phyloP scores from a whole-genome alignment of 306 rosid species.

The Quercus ilex region DNA sequence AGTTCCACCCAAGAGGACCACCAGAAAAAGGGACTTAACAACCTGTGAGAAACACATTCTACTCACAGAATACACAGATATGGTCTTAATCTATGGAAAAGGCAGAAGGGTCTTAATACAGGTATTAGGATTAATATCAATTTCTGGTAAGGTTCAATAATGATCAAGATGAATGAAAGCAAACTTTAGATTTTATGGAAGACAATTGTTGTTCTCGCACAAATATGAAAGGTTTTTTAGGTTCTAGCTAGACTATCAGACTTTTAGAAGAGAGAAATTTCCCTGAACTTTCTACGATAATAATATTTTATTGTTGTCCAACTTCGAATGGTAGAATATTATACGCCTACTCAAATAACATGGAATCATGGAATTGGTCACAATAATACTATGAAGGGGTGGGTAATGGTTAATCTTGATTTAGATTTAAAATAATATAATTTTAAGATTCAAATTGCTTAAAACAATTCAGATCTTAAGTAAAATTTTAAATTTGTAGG shows the following conservation, averaged over 20 bases:
- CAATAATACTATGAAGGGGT: too few relatives aligned
- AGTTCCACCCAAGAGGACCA: slow-evolving; percentile 9
- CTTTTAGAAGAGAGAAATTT: background rate
- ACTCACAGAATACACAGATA: too few relatives aligned
- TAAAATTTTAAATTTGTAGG: too few relatives aligned
- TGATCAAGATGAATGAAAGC: background rate
- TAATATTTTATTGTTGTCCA: background rate
- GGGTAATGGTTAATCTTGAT: too few relatives aligned
- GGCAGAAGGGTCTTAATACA: background rate
- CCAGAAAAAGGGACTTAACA: slow-evolving; percentile 3
- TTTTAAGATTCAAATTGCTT: too few relatives aligned
- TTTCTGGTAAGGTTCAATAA: background rate
- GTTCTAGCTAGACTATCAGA: background rate
- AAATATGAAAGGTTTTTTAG: background rate
- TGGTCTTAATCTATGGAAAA: background rate
- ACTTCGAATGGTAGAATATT: too few relatives aligned
- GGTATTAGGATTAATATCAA: background rate
- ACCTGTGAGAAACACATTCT: background rate
- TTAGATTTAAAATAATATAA: too few relatives aligned
- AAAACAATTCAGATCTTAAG: too few relatives aligned
- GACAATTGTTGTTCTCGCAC: background rate
- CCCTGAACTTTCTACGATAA: background rate
- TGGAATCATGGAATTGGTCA: too few relatives aligned
- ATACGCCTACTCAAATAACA: too few relatives aligned
- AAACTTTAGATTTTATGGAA: background rate